phyloP scores from a whole-genome alignment of 2,329 filamentous ascomycete species.

The Colletotrichum sojae region DNA sequence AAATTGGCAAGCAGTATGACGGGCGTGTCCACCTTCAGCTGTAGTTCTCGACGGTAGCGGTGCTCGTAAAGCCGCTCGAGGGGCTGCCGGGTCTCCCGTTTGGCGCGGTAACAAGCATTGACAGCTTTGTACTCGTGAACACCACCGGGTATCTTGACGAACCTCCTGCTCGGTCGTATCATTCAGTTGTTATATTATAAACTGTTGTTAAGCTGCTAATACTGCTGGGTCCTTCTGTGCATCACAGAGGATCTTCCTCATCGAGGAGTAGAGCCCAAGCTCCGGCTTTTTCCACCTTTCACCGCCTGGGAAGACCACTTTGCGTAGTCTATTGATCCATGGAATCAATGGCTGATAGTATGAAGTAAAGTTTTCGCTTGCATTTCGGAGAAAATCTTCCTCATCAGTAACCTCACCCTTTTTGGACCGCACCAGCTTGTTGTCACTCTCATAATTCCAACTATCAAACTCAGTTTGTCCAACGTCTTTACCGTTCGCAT shows the following conservation, averaged over 20 bases:
- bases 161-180: no score
- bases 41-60: no score
- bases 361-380: slow-evolving; percentile 30
- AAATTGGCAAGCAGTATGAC: no score
- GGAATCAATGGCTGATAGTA: slow-evolving; percentile 44
- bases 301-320: slow-evolving; percentile 47
- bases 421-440: slow-evolving; percentile 5
- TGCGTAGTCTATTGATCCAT: slow-evolving; percentile 49
- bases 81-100: no score
- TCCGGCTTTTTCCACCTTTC: slow-evolving; percentile 35
- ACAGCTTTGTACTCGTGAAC: no score
- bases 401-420: slow-evolving; percentile 16
- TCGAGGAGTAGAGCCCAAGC: slow-evolving; percentile 13
- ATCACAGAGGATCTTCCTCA: slow-evolving; percentile 4
- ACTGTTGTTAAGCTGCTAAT: no score
- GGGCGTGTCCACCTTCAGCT: no score
- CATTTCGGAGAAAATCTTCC: not conserved
- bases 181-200: no score
- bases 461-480: slow-evolving; percentile 30
- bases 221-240: not conserved
- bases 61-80: no score
- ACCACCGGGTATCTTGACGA: no score
- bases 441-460: slow-evolving; percentile 41
- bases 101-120: no score
- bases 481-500: slow-evolving; percentile 43